These are phyloP conservation scores for Boletus sp. DNA, from an alignment of 768 basidiomycete species.

Conservation along the genomic window DNA sequence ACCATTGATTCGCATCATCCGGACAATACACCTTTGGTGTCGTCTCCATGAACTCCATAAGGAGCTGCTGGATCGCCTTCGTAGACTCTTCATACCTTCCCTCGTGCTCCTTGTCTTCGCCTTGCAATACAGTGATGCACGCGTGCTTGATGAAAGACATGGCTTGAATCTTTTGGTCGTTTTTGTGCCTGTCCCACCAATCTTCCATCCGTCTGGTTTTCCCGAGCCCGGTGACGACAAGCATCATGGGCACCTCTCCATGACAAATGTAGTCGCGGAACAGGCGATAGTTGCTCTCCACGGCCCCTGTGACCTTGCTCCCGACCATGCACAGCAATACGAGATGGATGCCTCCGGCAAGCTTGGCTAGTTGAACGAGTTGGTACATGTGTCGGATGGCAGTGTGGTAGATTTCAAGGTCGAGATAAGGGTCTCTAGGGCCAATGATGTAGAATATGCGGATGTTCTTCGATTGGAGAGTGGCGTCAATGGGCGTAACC, in stretches of 20 bases:
- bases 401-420: conserved; percentile 15
- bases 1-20: conserved; percentile 12
- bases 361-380: conserved; percentile 27
- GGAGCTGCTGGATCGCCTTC: conserved; percentile 6
- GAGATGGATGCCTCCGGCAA: conserved; percentile 37
- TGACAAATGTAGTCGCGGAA: conserved; percentile 40
- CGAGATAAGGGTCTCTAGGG: conserved; percentile 29
- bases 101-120: conserved; percentile 18
- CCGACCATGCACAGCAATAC: conserved; percentile 40
- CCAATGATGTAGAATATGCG: conserved; percentile 32
- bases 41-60: conserved; percentile 14
- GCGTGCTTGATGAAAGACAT: conserved; percentile 22
- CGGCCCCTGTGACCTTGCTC: conserved; percentile 32
- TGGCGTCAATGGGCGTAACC: conserved; percentile 23
- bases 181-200: conserved; percentile 32
- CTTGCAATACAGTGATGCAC: conserved; percentile 30
- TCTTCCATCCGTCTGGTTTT: conserved; percentile 29
- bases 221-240: conserved; percentile 41
- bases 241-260: conserved; percentile 33
- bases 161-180: conserved; percentile 4
- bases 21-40: conserved; percentile 6
- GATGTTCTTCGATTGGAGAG: conserved; percentile 19
- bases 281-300: conserved; percentile 37
- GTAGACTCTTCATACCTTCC: conserved; percentile 18
- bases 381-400: conserved; percentile 25